These are phyloP conservation scores for Entamoeba histolytica DNA, from an alignment of 208 protist species.

Conservation along the genomic window DNA sequence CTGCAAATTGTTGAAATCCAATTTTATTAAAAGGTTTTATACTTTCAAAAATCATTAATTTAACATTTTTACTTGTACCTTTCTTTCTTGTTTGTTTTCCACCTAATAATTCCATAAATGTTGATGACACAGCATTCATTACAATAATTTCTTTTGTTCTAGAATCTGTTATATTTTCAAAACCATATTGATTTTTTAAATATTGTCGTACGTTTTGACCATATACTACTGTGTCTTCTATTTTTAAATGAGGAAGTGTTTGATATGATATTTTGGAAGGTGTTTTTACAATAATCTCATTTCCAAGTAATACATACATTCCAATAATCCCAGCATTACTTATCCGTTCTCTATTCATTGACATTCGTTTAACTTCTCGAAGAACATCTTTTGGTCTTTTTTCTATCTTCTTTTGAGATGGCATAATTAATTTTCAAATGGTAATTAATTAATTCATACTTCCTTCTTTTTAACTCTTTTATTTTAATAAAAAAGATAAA, in stretches of 20 bases:
- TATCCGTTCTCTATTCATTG: not conserved
- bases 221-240: not conserved
- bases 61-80: not conserved
- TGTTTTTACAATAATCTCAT: not conserved
- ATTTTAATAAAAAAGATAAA: no score
- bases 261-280: not conserved
- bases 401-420: no score
- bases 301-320: not conserved
- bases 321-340: not conserved
- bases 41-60: not conserved
- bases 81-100: not conserved
- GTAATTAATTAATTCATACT: no score
- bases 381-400: not conserved
- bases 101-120: not conserved
- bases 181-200: not conserved
- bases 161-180: not conserved
- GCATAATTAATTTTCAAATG: no score
- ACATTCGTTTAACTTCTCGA: not conserved
- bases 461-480: no score
- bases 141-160: not conserved
- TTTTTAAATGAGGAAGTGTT: not conserved
- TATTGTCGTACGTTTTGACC: not conserved
- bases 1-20: not conserved
- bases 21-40: not conserved
- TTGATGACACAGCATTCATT: not conserved